Evolutionary conservation across 371 early-diverging fungal species (phyloP).

Genomic region (Mucor sp.): DNA sequence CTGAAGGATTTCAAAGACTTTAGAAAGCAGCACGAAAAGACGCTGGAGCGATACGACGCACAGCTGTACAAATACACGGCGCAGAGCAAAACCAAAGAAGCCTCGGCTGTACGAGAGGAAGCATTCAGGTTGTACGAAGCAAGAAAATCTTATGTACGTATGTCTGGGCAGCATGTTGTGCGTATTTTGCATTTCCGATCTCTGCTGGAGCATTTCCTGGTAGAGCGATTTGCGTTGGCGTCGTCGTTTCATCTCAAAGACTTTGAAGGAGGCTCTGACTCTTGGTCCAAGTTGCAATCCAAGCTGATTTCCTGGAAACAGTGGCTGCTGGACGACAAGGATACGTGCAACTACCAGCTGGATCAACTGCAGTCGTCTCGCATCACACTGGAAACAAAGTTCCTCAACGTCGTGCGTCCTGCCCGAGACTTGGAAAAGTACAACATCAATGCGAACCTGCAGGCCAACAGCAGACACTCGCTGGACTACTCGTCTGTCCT

Average conservation of each 20-base stretch:
- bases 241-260: slow-evolving; percentile 42
- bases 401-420: slow-evolving; percentile 37
- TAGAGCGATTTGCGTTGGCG: slow-evolving; percentile 42
- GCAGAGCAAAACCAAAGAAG: slow-evolving; percentile 68
- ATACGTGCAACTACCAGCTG: slow-evolving; percentile 45
- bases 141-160: slow-evolving; percentile 63
- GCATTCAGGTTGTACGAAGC: slow-evolving; percentile 69
- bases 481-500: slow-evolving; percentile 27
- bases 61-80: slow-evolving; percentile 60
- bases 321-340: slow-evolving; percentile 46
- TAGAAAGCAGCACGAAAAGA: slow-evolving; percentile 59
- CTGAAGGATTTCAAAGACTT: slow-evolving; percentile 66
- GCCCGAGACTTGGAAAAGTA: slow-evolving; percentile 37
- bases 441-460: slow-evolving; percentile 5
- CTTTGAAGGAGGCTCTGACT: slow-evolving; percentile 34
- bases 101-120: slow-evolving; percentile 68
- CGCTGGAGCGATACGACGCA: slow-evolving; percentile 65
- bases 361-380: slow-evolving; percentile 23
- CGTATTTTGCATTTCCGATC: slow-evolving; percentile 48
- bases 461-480: slow-evolving; percentile 26
- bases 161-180: slow-evolving; percentile 51
- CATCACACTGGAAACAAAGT: slow-evolving; percentile 33
- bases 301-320: slow-evolving; percentile 42
- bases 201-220: slow-evolving; percentile 40
- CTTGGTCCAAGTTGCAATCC: slow-evolving; percentile 40